Percentiles rank a stretch among this genome's conserved stretches.
Evolutionary conservation across 2,329 filamentous ascomycete genomes (phyloP).

Genomic region (Neoarthrinium moseri): DNA sequence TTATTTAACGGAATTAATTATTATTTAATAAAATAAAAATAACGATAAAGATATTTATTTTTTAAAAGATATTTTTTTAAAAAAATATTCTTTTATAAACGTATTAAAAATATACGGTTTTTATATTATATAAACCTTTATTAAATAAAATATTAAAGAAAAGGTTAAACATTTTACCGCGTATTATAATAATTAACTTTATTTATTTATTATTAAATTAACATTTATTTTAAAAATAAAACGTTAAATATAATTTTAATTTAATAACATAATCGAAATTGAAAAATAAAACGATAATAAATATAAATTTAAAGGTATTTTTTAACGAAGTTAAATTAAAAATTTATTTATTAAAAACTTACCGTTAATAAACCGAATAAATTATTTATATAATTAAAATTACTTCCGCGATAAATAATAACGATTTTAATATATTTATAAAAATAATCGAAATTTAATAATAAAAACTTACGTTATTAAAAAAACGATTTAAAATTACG

Average conservation of each 20-base stretch:
- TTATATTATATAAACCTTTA: no score
- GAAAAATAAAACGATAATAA: no score
- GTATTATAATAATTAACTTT: neutral
- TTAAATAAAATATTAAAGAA: slow-evolving; percentile 2
- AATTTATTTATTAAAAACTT: neutral
- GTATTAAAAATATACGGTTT: neutral
- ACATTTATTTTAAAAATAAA: neutral
- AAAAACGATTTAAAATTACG: neutral
- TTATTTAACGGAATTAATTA: no score
- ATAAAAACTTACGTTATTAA: neutral
- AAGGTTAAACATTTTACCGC: neutral
- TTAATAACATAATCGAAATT: neutral
- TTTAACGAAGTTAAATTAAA: neutral
- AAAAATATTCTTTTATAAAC: neutral
- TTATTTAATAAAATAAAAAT: no score
- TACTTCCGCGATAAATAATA: neutral
- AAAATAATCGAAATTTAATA: neutral
- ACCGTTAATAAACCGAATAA: neutral
- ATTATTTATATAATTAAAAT: no score
- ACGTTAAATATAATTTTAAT: neutral
- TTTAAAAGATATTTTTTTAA: neutral
- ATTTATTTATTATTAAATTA: slow-evolving; percentile 1
- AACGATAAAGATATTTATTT: neutral
- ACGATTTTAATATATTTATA: neutral
- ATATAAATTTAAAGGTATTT: neutral